These are phyloP conservation scores for Triticum urartu DNA, from an alignment of 176 grass and related monocot species.

Conservation along the genomic window DNA sequence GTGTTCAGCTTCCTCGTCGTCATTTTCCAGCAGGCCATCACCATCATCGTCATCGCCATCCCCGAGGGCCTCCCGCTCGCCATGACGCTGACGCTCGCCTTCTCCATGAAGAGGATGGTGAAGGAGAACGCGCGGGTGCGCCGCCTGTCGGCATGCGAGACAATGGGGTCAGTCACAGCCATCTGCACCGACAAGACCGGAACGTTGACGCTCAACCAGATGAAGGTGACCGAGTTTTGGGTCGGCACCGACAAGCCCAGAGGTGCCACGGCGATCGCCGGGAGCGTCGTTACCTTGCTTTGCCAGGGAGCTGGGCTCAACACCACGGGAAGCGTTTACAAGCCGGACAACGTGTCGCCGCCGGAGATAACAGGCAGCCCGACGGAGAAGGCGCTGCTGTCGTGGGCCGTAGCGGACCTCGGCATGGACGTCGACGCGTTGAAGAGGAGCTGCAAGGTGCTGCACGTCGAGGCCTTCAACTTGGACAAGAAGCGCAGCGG, in stretches of 20 bases:
- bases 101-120: constrained; percentile 98
- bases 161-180: constrained; percentile 81
- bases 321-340: constrained; percentile 77
- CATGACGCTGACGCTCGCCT: constrained; percentile 32
- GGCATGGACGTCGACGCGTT: constrained; percentile 44
- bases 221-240: constrained; percentile 80
- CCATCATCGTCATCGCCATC: too few relatives aligned
- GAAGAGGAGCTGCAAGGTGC: constrained; percentile 44
- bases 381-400: constrained; percentile 93
- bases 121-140: constrained; percentile 85
- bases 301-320: constrained; percentile 61
- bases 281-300: constrained; percentile 25
- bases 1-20: too few relatives aligned
- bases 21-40: too few relatives aligned
- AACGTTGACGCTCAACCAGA: constrained; percentile 79
- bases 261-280: not conserved
- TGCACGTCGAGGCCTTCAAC: constrained; percentile 87
- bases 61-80: too few relatives aligned
- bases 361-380: constrained; percentile 74
- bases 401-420: constrained; percentile 61
- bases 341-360: constrained; percentile 27
- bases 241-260: constrained; percentile 32
- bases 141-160: constrained; percentile 84
- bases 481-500: constrained; percentile 92
- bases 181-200: constrained; percentile 95